Conservation (phyloP, 2,329 filamentous ascomycete genomes). For the Scolecobasidium constrictum region DNA sequence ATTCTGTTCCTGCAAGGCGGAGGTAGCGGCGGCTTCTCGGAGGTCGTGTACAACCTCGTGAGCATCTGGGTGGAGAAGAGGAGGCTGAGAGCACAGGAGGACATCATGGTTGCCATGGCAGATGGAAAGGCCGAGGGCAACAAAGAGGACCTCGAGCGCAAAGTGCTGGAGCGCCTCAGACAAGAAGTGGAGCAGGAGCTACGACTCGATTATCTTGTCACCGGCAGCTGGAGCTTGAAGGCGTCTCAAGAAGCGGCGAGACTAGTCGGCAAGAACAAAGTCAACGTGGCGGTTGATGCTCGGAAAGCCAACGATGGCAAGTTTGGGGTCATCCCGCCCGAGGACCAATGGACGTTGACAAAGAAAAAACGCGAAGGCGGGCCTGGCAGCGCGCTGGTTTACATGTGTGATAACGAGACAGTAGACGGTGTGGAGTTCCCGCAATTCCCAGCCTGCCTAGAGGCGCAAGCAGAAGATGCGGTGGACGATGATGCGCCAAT, state of each 20-base stretch:
- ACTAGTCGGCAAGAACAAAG: conserved; percentile 63
- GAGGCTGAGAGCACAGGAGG: conserved; percentile 46
- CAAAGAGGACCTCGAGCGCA: conserved; percentile 41
- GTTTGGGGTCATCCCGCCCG: conserved; percentile 73
- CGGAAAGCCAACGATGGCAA: conserved; percentile 58
- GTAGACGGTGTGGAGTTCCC: conserved; percentile 91
- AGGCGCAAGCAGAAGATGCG: conserved; percentile 34
- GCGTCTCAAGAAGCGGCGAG: conserved; percentile 73
- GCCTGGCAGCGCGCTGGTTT: conserved; percentile 56
- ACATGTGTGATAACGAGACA: conserved; percentile 90
- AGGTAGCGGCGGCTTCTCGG: conserved; percentile 76
- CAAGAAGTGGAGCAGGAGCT: conserved; percentile 59
- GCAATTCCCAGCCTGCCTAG: conserved; percentile 54
- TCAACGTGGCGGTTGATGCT: conserved; percentile 69
- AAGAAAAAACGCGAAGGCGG: conserved; percentile 45
- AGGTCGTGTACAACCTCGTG: conserved; percentile 74
- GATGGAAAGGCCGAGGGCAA: conserved; percentile 29
- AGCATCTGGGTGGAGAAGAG: conserved; percentile 69
- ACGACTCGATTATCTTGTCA: conserved; percentile 81
- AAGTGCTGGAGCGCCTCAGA: conserved; percentile 49
- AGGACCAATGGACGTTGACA: conserved; percentile 64
- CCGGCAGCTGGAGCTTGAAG: conserved; percentile 84
- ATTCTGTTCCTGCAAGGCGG: conserved; percentile 82
- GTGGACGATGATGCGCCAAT: conserved; percentile 55
- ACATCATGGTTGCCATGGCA: conserved; percentile 33